These are phyloP conservation scores for Rhodotorula toruloides DNA, from an alignment of 768 basidiomycete species.

Conservation along the genomic window DNA sequence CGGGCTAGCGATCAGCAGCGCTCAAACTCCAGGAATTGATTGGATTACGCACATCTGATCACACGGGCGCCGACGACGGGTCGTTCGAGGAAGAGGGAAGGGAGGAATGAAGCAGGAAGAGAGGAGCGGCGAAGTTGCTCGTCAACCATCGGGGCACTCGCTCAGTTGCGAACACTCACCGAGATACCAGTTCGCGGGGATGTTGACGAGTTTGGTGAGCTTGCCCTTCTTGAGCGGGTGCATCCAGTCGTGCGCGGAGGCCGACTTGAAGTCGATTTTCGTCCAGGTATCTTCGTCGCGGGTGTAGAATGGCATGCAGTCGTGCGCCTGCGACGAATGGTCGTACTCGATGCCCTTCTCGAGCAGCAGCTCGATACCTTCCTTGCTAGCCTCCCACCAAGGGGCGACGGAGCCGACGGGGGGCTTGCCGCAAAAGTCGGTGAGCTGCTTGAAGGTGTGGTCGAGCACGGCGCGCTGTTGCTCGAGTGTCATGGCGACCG, in stretches of 20 bases:
- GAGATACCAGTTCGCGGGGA: constrained; percentile 50
- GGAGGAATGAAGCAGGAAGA: not conserved
- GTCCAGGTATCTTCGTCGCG: constrained; percentile 67
- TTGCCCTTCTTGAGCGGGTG: constrained; percentile 63
- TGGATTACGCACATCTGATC: no score
- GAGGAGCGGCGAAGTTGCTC: not conserved
- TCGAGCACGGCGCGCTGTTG: constrained; percentile 59
- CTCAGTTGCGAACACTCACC: no score
- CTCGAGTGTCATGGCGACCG: constrained; percentile 56
- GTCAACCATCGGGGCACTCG: not conserved
- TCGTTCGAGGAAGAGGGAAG: not conserved
- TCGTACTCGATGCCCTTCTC: constrained; percentile 71
- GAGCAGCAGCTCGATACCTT: constrained; percentile 58
- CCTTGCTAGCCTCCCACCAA: constrained; percentile 71
- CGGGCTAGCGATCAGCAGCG: no score
- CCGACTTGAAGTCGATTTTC: constrained; percentile 60
- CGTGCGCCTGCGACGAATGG: constrained; percentile 56
- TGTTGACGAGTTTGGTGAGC: constrained; percentile 55
- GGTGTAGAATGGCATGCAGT: constrained; percentile 63
- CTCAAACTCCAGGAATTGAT: no score
- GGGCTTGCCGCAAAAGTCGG: constrained; percentile 48
- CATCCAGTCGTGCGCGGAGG: constrained; percentile 64
- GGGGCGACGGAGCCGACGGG: constrained; percentile 66
- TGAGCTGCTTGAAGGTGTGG: constrained; percentile 7
- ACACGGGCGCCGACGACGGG: no score